Conservation (phyloP, 2,329 filamentous ascomycete species). For the Emmonsiellopsis sp. region DNA sequence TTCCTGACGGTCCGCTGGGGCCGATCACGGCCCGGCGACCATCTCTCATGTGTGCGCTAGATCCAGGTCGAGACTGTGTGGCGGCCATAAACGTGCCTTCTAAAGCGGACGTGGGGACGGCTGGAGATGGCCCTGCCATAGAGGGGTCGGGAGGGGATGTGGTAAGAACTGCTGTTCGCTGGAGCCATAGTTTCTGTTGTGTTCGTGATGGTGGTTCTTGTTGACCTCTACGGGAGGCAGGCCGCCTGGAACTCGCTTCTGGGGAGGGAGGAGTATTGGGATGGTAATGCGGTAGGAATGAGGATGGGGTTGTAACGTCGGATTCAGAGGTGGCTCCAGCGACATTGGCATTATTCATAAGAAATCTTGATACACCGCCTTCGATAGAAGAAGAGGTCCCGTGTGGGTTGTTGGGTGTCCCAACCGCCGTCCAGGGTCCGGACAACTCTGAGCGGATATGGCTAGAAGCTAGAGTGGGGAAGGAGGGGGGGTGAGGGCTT, state of each 20-base stretch:
- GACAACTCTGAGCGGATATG: constrained; percentile 20
- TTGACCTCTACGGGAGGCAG: constrained; percentile 25
- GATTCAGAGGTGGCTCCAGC: constrained; percentile 30
- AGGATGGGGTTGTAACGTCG: constrained; percentile 37
- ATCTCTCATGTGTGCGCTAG: constrained; percentile 8
- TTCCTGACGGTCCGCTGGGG: constrained; percentile 5
- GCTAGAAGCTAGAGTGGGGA: constrained; percentile 27
- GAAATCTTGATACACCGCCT: constrained; percentile 38
- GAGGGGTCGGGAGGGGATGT: constrained; percentile 34
- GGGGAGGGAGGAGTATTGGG: constrained; percentile 38
- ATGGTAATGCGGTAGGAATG: constrained; percentile 40
- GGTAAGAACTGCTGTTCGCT: constrained; percentile 36
- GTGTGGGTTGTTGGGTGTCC: constrained; percentile 24
- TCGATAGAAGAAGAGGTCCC: constrained; percentile 40
- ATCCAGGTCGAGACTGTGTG: constrained; percentile 21
- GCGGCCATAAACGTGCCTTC: constrained; percentile 26
- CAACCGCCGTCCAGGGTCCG: constrained; percentile 19
- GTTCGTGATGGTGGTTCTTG: constrained; percentile 36
- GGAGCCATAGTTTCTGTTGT: constrained; percentile 41
- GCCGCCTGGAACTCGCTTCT: constrained; percentile 22
- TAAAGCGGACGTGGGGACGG: constrained; percentile 25
- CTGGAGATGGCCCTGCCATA: constrained; percentile 21
- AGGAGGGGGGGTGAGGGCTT: constrained; percentile 26
- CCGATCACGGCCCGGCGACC: constrained; percentile 7
- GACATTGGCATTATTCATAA: constrained; percentile 26